Percentiles rank a stretch among this genome's conserved stretches.
Conservation (phyloP, 2,329 filamentous ascomycete species). For the Hypocrella siamensis region DNA sequence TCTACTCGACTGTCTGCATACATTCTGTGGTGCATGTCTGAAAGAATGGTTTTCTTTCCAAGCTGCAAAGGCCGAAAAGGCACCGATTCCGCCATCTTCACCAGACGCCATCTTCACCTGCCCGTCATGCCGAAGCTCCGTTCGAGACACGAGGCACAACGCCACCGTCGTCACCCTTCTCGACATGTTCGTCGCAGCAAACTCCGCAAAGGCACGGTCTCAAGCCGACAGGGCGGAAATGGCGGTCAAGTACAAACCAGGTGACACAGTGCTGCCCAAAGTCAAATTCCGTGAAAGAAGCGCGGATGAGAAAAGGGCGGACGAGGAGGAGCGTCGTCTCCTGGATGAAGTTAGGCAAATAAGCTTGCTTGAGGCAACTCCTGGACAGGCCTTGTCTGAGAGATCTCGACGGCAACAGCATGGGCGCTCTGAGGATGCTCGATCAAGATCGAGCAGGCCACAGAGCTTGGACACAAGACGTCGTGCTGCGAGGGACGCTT, state of each 20-base stretch:
- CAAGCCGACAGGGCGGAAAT: conserved; percentile 63
- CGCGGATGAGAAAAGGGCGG: conserved; percentile 34
- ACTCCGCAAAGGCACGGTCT: conserved; percentile 58
- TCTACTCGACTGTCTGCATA: conserved; percentile 84
- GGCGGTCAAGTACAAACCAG: conserved; percentile 59
- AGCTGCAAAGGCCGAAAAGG: conserved; percentile 39
- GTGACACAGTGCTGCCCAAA: conserved; percentile 64
- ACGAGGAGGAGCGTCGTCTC: conserved; percentile 53
- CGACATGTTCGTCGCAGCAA: conserved; percentile 71
- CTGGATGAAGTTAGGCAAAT: conserved; percentile 57
- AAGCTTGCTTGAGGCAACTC: conserved; percentile 54
- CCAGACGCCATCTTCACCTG: conserved; percentile 57
- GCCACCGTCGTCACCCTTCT: conserved; percentile 78
- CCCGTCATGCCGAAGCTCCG: conserved; percentile 75
- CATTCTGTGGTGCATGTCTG: conserved; percentile 86
- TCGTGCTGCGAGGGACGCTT: conserved; percentile 9
- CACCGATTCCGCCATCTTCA: conserved; percentile 31
- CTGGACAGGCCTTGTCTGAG: conserved; percentile 21
- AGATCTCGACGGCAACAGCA: conserved; percentile 14
- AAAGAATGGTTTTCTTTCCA: conserved; percentile 94
- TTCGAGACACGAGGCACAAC: conserved; percentile 80
- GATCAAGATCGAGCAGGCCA: conserved; percentile 15
- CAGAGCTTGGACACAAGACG: conserved; percentile 15
- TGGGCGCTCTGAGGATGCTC: conserved; percentile 18
- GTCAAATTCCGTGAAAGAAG: conserved; percentile 34